Evolutionary conservation across 164 flowering plant genomes (phyloP), one percentile per base, ranked within the genome.

Genomic region (Buxus sempervirens): DNA sequence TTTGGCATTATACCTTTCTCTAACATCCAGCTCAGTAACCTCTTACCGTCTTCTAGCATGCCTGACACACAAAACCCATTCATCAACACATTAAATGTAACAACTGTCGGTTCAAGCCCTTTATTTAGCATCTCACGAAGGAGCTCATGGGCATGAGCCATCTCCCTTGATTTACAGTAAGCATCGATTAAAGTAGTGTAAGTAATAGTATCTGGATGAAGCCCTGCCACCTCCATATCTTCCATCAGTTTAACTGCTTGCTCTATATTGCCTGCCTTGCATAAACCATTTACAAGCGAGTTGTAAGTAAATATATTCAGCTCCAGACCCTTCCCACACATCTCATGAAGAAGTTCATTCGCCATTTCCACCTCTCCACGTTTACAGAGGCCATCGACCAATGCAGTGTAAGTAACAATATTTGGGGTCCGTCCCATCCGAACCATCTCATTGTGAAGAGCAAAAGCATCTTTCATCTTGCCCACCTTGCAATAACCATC

Each of bases 41-140:
- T 76, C 58, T 85, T 76, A 59, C 89, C 83, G 58, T 86, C 90
- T 68, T 81, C 84, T 59, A 85, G 61, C 93, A 83, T 83, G 64
- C 90, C 93, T 16, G 77, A 75, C 78, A 74, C 67, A 63, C 90
- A 88, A 74, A 85, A 85, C 9, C 90, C 90, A 73, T 84, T 86
- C 86, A 88, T 86, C 49, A 88, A 75, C 71, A 88, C 90, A 74
- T 86, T 85, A 67, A 88, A 88, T 72, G 93, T 88, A 48, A 88
- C 89, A 70, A 81, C 56, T 26, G 90, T 78, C 20, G 94, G 94
- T 66, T 85, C 76, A 42, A 85, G 63, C 19, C 88, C 89, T 73
- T 56, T 80, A 61, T 77, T 79, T 22, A 86, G 76, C 94, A 88
- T 88, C 72, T 74, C 76, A 21, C 64, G 79, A 51, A 88, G 71